phyloP scores from a whole-genome alignment of 2,329 filamentous ascomycete species.

The Nectriaceae sp. region DNA sequence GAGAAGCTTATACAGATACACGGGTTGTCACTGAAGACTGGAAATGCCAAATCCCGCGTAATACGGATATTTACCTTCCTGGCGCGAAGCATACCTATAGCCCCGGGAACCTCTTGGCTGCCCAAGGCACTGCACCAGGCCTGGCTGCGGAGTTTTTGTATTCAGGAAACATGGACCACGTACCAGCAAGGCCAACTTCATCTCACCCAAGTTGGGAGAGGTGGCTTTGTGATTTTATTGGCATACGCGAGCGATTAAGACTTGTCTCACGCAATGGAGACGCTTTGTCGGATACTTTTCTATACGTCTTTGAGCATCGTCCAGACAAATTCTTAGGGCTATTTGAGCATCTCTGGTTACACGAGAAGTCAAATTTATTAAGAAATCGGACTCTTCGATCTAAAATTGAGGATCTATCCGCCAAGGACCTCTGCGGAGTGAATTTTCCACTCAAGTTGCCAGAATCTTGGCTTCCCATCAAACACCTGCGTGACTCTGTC shows the following conservation, averaged over 20 bases:
- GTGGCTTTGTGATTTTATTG: slow-evolving; percentile 11
- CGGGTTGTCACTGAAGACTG: background rate
- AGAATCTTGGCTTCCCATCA: slow-evolving; percentile 14
- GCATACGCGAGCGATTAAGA: slow-evolving; percentile 2
- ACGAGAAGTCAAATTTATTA: slow-evolving; percentile 2
- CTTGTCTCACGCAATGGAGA: slow-evolving; percentile 4
- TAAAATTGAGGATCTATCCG: background rate
- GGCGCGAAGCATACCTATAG: slow-evolving; percentile 3
- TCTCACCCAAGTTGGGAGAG: slow-evolving; percentile 2
- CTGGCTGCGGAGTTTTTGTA: background rate
- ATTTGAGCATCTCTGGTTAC: slow-evolving; percentile 13
- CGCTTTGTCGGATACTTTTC: slow-evolving; percentile 8
- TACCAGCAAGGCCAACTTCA: rapidly evolving
- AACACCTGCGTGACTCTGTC: background rate
- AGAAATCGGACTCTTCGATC: background rate
- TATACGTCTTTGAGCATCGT: slow-evolving; percentile 5
- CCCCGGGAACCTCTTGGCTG: slow-evolving; percentile 2
- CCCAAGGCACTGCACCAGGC: background rate
- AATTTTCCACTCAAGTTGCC: background rate
- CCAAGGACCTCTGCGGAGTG: slow-evolving; percentile 9
- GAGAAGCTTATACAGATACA: background rate
- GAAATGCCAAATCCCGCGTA: background rate
- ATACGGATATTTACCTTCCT: slow-evolving; percentile 7
- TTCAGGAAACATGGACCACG: background rate
- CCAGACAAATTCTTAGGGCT: slow-evolving; percentile 10